Evolutionary conservation across 2,329 filamentous ascomycete species (phyloP), one percentile per base, ranked within the genome.

Genomic region (Botrytis sinoallii): DNA sequence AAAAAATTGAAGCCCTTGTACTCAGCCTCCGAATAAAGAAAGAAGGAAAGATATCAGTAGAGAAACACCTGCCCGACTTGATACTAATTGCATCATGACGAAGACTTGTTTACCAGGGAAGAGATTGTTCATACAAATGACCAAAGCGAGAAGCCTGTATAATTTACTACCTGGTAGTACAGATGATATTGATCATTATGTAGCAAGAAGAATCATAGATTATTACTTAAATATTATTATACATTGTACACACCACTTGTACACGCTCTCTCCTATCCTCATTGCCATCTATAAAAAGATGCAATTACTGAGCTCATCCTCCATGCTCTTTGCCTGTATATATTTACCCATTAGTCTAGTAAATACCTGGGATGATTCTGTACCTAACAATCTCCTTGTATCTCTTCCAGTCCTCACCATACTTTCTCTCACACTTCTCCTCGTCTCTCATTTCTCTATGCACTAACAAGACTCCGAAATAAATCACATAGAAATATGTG

Each of bases 401-500:
- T 83, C 90, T 88, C 76, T 94, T 89, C 95, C 95, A 98, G 81
- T 98, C 94, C 78, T 91, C 91, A 40, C 95, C 95, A 80, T 98
- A 98, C 86, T 98, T 98, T 81, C 88, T 88, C 76, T 88, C 86
- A 83, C 95, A 98, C 86, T 97, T 97, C 82, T 93, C 92, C 78
- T 98, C 95, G 78, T 98, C 95, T 71, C 95, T 88, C 74, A 90
- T 85, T 81, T 97, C 94, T 32, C 95, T 92, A 82, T 98, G 95
- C 71, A 98, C 85, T 18, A 98, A 86, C 75, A 98, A 84, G 20
- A 97, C 84, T 5, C 91, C 94, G 84, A 98, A 98, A 85, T 98
- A 98, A 12, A 97, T 79, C 78, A 98, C 87, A 84, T 97, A 98
- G 82, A 98, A 98, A 85, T 98, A 98, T 0, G 95, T 97, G 77